Evolutionary conservation across 148 eudicot species (phyloP).

Genomic region (Nepenthes gracilis): DNA sequence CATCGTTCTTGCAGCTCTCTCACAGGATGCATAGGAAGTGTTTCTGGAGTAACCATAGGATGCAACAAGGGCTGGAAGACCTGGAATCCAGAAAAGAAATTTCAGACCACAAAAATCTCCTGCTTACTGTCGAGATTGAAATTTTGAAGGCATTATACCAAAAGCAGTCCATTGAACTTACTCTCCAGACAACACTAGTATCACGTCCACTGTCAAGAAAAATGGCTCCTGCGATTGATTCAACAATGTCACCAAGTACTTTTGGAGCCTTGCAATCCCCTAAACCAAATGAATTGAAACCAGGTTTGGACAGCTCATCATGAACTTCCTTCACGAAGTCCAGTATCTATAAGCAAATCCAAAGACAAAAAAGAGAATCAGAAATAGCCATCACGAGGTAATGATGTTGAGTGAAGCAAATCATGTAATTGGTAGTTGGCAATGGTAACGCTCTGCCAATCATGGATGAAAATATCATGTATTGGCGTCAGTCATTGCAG

Average conservation of each 20-base stretch:
- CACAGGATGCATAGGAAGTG: conserved; percentile 99
- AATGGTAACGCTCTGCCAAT: neutral
- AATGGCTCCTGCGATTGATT: conserved; percentile 94
- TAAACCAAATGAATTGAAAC: conserved; percentile 84
- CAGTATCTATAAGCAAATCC: conserved; percentile 41
- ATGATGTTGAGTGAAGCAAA: too few relatives aligned
- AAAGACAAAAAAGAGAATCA: neutral
- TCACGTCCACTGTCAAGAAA: conserved; percentile 72
- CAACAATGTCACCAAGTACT: conserved; percentile 95
- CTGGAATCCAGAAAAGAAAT: conserved; percentile 20
- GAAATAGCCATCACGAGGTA: too few relatives aligned
- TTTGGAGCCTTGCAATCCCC: conserved; percentile 99
- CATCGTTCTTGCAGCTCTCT: conserved; percentile 96
- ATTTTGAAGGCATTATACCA: neutral
- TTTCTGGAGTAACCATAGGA: conserved; percentile 98
- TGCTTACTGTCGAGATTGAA: neutral
- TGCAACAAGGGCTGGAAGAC: conserved; percentile 87
- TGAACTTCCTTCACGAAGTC: conserved; percentile 93
- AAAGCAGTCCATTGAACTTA: conserved; percentile 16
- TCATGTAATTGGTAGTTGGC: too few relatives aligned
- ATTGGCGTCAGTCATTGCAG: too few relatives aligned
- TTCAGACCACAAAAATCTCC: neutral
- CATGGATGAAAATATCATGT: too few relatives aligned
- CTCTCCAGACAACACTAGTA: conserved; percentile 78
- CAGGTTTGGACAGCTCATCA: conserved; percentile 55